Conservation (phyloP, 2,329 filamentous ascomycete species). For the Coniochaeta ligniaria region DNA sequence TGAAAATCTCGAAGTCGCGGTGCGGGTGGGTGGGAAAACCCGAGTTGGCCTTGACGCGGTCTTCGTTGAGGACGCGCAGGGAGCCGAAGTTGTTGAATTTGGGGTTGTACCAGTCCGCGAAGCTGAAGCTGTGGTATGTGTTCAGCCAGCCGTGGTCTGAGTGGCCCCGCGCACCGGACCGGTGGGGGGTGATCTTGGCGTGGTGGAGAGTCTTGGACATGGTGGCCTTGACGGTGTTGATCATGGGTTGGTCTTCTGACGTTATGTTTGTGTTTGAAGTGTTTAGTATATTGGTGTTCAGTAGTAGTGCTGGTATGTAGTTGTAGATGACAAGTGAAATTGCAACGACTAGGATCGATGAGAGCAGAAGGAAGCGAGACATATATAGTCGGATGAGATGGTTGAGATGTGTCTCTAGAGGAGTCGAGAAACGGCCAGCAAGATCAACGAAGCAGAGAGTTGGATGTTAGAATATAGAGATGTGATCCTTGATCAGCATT, state of each 20-base stretch:
- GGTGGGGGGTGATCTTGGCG: slow-evolving; percentile 68
- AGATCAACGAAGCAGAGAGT: background rate
- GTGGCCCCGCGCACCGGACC: slow-evolving; percentile 65
- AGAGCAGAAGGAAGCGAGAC: slow-evolving; percentile 15
- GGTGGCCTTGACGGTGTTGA: slow-evolving; percentile 33
- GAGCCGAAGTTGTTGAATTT: slow-evolving; percentile 63
- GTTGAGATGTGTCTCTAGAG: background rate
- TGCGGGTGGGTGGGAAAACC: slow-evolving; percentile 85
- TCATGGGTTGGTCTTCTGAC: slow-evolving; percentile 13
- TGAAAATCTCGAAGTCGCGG: slow-evolving; percentile 84
- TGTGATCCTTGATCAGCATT: slow-evolving; percentile 1
- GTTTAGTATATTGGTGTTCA: background rate
- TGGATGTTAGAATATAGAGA: background rate
- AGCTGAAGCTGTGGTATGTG: slow-evolving; percentile 80
- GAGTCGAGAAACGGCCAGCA: background rate
- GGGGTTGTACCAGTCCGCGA: slow-evolving; percentile 66
- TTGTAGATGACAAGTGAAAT: slow-evolving; percentile 22
- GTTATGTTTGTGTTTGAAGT: background rate
- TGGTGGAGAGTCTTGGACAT: slow-evolving; percentile 59
- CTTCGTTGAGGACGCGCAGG: slow-evolving; percentile 82
- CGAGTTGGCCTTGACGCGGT: slow-evolving; percentile 64
- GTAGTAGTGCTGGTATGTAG: slow-evolving; percentile 3
- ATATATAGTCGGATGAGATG: slow-evolving; percentile 20
- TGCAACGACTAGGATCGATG: slow-evolving; percentile 18
- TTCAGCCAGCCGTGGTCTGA: slow-evolving; percentile 83